Conservation (phyloP, 495 filamentous ascomycete species). For the Lindgomyces ingoldianus region DNA sequence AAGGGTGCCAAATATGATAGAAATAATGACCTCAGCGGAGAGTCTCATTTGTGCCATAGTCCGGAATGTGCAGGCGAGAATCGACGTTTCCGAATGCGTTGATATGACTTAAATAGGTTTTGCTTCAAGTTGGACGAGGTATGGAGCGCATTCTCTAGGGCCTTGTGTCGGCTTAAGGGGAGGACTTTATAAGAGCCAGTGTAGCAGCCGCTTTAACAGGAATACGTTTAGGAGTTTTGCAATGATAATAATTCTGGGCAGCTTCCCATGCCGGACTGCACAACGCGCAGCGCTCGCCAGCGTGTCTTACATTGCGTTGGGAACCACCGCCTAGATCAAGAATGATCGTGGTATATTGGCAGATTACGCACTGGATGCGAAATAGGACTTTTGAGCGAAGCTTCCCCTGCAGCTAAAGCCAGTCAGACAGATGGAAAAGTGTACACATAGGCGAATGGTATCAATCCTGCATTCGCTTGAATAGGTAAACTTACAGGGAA, state of each 20-base stretch:
- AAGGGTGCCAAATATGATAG: conserved; percentile 9
- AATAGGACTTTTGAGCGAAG: conserved; percentile 16
- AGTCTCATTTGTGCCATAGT: background rate
- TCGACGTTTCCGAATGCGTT: too few species aligned
- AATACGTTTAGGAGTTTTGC: background rate
- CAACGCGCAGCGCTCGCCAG: background rate
- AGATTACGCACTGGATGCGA: background rate
- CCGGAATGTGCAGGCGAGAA: too few species aligned
- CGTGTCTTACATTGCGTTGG: background rate
- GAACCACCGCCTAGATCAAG: too few species aligned
- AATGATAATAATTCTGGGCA: background rate
- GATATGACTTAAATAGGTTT: background rate
- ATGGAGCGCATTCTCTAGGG: background rate
- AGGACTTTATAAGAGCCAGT: background rate
- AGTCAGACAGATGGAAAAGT: too few species aligned
- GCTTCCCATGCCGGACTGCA: background rate
- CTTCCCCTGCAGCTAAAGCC: too few species aligned
- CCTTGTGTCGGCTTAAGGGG: background rate
- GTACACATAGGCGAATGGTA: too few species aligned
- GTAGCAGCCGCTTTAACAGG: background rate
- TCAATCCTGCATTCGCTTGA: too few species aligned
- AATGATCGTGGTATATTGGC: too few species aligned
- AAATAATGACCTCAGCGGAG: conserved; percentile 2
- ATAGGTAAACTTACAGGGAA: too few species aligned
- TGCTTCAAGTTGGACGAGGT: background rate